Evolutionary conservation across 306 rosid species (phyloP).

Genomic region (Castanea crenata): DNA sequence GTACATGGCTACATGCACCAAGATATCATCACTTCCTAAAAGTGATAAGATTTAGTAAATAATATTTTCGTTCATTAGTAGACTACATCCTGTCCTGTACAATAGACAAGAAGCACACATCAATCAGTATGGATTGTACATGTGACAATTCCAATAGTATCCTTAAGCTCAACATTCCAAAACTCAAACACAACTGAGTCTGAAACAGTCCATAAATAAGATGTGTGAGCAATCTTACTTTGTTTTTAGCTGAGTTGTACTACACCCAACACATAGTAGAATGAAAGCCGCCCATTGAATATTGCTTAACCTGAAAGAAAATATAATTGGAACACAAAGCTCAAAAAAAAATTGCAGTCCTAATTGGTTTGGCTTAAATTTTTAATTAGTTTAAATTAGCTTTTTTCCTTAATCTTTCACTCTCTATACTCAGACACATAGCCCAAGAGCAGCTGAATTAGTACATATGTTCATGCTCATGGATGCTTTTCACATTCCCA

Average conservation of each 20-base stretch:
- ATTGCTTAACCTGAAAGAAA: slow-evolving; percentile 78
- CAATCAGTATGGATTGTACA: slow-evolving; percentile 13
- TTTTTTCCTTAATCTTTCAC: not conserved
- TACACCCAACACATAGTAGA: slow-evolving; percentile 90
- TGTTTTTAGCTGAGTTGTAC: slow-evolving; percentile 86
- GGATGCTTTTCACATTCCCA: not conserved
- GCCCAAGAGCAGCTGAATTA: not conserved
- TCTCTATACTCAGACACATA: not conserved
- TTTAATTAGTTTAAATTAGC: not conserved
- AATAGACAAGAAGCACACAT: slow-evolving; percentile 3
- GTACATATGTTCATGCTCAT: not conserved
- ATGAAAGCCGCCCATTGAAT: slow-evolving; percentile 98
- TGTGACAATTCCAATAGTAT: slow-evolving; percentile 17
- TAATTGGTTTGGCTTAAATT: not conserved
- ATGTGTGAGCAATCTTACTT: slow-evolving; percentile 50
- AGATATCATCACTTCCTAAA: not conserved
- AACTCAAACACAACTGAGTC: not conserved
- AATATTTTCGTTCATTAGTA: slow-evolving; percentile 1
- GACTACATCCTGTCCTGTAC: not conserved
- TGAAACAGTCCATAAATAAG: not conserved
- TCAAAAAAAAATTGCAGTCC: not conserved
- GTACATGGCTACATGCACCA: not conserved
- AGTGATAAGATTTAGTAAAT: not conserved
- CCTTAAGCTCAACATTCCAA: slow-evolving; percentile 15
- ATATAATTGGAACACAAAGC: slow-evolving; percentile 22